Percentiles rank a stretch among this genome's conserved stretches.
phyloP scores from a whole-genome alignment of 2,329 filamentous ascomycete genomes.

The Phialemonium atrogriseum region DNA sequence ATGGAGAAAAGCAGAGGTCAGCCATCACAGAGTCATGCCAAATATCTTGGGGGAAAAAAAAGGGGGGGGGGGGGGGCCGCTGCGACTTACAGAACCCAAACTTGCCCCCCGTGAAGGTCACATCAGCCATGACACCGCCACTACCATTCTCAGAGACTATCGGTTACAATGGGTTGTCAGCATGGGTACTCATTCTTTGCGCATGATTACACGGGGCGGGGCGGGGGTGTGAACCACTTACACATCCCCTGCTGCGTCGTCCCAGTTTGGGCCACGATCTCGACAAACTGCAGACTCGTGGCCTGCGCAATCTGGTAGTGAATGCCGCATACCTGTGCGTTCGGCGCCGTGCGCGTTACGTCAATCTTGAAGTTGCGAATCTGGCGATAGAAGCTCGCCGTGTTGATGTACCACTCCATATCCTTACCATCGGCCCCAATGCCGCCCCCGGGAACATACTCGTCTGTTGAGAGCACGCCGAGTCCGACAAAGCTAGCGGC shows the following conservation, averaged over 20 bases:
- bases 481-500: slow-evolving; percentile 2
- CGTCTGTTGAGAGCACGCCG: slow-evolving; percentile 1
- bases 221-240: too few species aligned
- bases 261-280: slow-evolving; percentile 45
- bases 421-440: background rate
- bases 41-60: too few species aligned
- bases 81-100: slow-evolving; percentile 49
- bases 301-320: slow-evolving; percentile 18
- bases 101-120: slow-evolving; percentile 51
- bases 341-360: background rate
- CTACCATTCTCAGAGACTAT: slow-evolving; percentile 49
- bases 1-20: too few species aligned
- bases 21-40: too few species aligned
- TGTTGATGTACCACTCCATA: slow-evolving; percentile 1
- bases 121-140: slow-evolving; percentile 50
- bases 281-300: slow-evolving; percentile 46
- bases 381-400: slow-evolving; percentile 2
- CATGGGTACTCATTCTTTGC: too few species aligned
- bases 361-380: slow-evolving; percentile 8
- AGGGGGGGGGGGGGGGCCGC: too few species aligned
- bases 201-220: slow-evolving; percentile 22
- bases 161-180: too few species aligned
- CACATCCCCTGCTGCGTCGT: slow-evolving; percentile 46
- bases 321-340: slow-evolving; percentile 4
- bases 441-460: slow-evolving; percentile 25